Percentiles rank a stretch among this genome's conserved stretches.
Evolutionary conservation across 176 grass and related monocot genomes (phyloP).

Genomic region (Carex cristatella): DNA sequence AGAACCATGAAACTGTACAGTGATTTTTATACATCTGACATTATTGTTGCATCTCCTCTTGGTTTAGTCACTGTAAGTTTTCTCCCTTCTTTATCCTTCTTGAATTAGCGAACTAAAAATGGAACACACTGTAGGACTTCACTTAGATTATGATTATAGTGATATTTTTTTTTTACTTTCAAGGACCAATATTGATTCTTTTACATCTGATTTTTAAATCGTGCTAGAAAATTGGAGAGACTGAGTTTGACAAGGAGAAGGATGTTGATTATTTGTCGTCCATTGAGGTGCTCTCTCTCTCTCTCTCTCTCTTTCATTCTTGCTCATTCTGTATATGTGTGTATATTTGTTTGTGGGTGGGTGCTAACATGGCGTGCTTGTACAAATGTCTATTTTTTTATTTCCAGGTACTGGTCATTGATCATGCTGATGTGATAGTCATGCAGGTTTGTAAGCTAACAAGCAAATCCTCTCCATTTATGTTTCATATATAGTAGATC

Average conservation of each 20-base stretch:
- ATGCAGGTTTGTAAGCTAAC: conserved; percentile 66
- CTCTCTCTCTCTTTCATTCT: not conserved
- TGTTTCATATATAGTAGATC: not conserved
- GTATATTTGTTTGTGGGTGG: too few relatives aligned
- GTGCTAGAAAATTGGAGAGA: conserved; percentile 79
- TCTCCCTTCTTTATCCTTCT: not conserved
- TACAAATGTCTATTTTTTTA: not conserved
- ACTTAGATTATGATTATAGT: not conserved
- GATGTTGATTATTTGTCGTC: conserved; percentile 92
- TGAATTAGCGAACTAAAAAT: not conserved
- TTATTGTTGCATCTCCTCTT: conserved; percentile 92
- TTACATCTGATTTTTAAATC: not conserved
- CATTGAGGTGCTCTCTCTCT: conserved; percentile 64
- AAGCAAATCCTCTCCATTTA: conserved; percentile 16
- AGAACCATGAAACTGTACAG: conserved; percentile 87
- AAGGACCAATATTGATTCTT: not conserved
- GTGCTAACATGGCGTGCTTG: too few relatives aligned
- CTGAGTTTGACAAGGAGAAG: conserved; percentile 61
- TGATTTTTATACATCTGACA: conserved; percentile 93
- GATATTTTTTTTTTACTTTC: not conserved
- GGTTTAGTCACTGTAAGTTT: conserved; percentile 67
- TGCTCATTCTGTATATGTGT: too few relatives aligned
- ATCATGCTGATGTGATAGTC: conserved; percentile 83
- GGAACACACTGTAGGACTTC: not conserved
- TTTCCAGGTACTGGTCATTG: conserved; percentile 71